Conservation (phyloP, 2,329 filamentous ascomycete species). For the Aspergillus intermedius region DNA sequence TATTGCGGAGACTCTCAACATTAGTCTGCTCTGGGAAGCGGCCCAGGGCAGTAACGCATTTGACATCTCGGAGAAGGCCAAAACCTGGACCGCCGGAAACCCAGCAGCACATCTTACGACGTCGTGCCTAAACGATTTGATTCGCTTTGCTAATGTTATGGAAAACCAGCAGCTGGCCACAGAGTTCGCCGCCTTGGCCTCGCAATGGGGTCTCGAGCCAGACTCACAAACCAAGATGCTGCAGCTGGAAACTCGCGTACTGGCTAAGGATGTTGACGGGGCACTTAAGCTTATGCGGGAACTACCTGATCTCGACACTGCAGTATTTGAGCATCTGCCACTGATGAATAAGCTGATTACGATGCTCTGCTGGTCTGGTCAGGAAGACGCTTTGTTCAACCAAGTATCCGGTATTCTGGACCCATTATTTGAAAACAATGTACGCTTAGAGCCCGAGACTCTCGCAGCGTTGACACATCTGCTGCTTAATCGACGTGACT, state of each 20-base stretch:
- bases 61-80: conserved; percentile 66
- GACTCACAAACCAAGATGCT: conserved; percentile 66
- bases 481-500: conserved; percentile 69
- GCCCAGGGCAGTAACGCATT: conserved; percentile 64
- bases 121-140: conserved; percentile 67
- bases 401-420: conserved; percentile 67
- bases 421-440: conserved; percentile 63
- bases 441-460: conserved; percentile 65
- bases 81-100: conserved; percentile 52
- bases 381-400: conserved; percentile 57
- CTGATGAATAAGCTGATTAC: conserved; percentile 67
- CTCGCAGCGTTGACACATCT: conserved; percentile 65
- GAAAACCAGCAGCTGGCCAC: conserved; percentile 67
- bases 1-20: conserved; percentile 60
- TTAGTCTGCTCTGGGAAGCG: conserved; percentile 68
- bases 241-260: conserved; percentile 69
- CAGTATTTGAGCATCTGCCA: conserved; percentile 54
- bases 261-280: conserved; percentile 63
- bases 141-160: conserved; percentile 64
- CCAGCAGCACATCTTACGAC: conserved; percentile 53
- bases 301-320: conserved; percentile 45
- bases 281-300: conserved; percentile 49
- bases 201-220: conserved; percentile 58
- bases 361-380: conserved; percentile 53
- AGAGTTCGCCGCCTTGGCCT: conserved; percentile 62